These are phyloP conservation scores for Eucalyptus cloeziana DNA, from an alignment of 345 rosid species.

Conservation along the genomic window DNA sequence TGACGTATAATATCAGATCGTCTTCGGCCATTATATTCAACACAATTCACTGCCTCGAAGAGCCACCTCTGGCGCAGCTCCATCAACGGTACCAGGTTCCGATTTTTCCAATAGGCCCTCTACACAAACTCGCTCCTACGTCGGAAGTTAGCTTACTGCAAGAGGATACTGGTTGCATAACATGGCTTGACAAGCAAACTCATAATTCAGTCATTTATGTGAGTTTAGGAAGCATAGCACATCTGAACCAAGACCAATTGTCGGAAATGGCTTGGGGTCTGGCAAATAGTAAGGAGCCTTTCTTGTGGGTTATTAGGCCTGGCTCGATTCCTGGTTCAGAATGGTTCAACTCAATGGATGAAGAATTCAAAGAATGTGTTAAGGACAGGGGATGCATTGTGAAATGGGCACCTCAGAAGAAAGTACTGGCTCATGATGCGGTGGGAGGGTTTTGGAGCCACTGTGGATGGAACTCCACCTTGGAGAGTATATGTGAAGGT, in stretches of 20 bases:
- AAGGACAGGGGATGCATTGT: conserved; percentile 23
- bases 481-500: conserved; percentile 35
- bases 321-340: background rate
- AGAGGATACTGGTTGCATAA: conserved; percentile 4
- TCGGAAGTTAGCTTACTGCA: background rate
- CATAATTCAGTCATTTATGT: background rate
- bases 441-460: conserved; percentile 36
- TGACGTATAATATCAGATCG: background rate
- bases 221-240: conserved; percentile 9
- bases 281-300: conserved; percentile 7
- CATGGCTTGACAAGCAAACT: conserved; percentile 13
- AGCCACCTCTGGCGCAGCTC: background rate
- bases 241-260: background rate
- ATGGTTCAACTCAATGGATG: background rate
- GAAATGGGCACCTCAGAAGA: conserved; percentile 37
- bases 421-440: conserved; percentile 21
- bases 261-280: conserved; percentile 10
- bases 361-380: background rate
- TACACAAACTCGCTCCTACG: background rate
- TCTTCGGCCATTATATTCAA: background rate
- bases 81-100: background rate
- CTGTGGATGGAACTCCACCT: conserved; percentile 43
- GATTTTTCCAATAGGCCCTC: background rate
- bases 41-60: background rate
- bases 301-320: conserved; percentile 11